Evolutionary conservation across 768 basidiomycete genomes (phyloP).

Genomic region (Agaricus subrufescens): DNA sequence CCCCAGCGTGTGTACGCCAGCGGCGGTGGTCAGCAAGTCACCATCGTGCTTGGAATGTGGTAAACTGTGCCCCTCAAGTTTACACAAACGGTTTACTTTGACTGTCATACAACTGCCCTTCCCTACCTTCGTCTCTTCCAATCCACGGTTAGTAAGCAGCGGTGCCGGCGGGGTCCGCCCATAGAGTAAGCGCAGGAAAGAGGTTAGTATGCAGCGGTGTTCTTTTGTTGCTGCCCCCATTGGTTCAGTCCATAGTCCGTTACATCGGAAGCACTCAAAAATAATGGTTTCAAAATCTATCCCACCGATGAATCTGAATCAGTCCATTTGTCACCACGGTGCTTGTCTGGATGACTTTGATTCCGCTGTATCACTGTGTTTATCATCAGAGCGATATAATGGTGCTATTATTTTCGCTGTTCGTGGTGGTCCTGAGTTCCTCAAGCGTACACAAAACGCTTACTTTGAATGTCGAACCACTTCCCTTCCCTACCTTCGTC

Average conservation of each 20-base stretch:
- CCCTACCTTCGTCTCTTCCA: conserved; percentile 95
- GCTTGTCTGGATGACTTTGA: conserved; percentile 94
- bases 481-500: conserved; percentile 79
- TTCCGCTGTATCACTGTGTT: conserved; percentile 86
- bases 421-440: conserved; percentile 84
- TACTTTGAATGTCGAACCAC: conserved; percentile 86
- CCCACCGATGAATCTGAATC: conserved; percentile 82
- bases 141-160: conserved; percentile 32
- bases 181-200: too few species aligned
- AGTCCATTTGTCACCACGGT: conserved; percentile 90
- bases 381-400: conserved; percentile 85
- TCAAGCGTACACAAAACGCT: conserved; percentile 84
- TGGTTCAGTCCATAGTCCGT: conserved; percentile 89
- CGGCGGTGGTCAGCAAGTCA: too few species aligned
- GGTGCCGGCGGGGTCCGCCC: too few species aligned
- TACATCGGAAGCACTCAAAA: conserved; percentile 68
- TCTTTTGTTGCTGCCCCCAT: conserved; percentile 94
- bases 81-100: conserved; percentile 94
- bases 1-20: too few species aligned
- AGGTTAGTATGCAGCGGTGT: neutral
- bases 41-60: too few species aligned
- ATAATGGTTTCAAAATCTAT: conserved; percentile 87
- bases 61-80: conserved; percentile 68
- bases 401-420: conserved; percentile 94
- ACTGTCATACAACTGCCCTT: conserved; percentile 63